Base-by-base conservation (phyloP, 129 eudicot genomes). In the Chrysanthemum makinoi region DNA sequence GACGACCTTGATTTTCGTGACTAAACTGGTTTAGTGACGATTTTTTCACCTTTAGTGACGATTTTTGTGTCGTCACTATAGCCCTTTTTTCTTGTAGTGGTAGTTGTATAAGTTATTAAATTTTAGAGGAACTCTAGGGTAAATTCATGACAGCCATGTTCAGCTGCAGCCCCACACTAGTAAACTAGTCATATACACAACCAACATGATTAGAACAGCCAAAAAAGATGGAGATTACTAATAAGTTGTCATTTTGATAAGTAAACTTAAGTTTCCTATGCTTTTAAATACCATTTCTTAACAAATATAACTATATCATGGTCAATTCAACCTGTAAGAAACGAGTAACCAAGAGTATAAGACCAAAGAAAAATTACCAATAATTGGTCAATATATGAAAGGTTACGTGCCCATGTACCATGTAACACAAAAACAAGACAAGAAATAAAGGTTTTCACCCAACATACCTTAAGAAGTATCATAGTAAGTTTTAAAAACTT, bases 121-220 rank as follows among this genome's bases (percentile, higher is more conserved):
- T 55, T 26, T 24, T 30, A 30, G 35, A 30, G 7, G 55, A 44
- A 46, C 43, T 44, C 19, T 51, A 66, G 24, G 52, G 68, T 3
- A 11, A 10, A 5, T 75, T 76, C 47, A 76, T 68, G 74, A 76
- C 69, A 76, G 43, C 80, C 80, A 76, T 68, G 74, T 76, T 76
- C 69, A 68, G 54, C 47, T 68, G 19, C 75, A 47, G 48, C 62
- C 63, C 80, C 80, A 75, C 74, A 66, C 24, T 0, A 24, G 73
- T 48, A 26, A 67, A 75, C 48, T 75, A 66, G 67, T 67, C 68
- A 68, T 75, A 28, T 50, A 57, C 66, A 57, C 80, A 33, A 48
- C 75, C 65, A 53, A 53, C 78, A 76, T 68, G 63, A 76, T 68
- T 68, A 68, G 12, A 59, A 75, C 79, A 76, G 54, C 73, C 61